A percentile compares a stretch with the other conserved stretches of the same genome.
Conservation (phyloP, 345 rosid genomes). For the Eucalyptus pauciflora region DNA sequence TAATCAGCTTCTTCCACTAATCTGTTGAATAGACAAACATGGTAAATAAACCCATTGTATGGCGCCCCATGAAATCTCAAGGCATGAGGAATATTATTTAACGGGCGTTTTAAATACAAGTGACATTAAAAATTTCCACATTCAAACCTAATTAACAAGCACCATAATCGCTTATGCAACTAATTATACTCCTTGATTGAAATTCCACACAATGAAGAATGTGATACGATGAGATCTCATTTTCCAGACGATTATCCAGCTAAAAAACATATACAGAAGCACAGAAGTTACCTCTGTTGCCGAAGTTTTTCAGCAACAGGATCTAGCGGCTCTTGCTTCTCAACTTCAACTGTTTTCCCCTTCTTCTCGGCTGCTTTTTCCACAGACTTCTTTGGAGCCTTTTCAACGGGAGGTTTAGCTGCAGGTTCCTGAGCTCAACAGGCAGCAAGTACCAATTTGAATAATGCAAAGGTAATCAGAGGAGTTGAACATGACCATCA, state of each 20-base stretch:
- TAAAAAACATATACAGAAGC: background rate
- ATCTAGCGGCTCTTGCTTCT: conserved; percentile 20
- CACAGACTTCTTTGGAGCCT: conserved; percentile 14
- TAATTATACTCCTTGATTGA: background rate
- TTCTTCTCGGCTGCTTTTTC: conserved; percentile 14
- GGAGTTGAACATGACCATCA: background rate
- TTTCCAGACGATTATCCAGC: background rate
- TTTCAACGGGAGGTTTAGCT: conserved; percentile 17
- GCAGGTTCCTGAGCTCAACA: conserved; percentile 11
- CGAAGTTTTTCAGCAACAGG: conserved; percentile 36
- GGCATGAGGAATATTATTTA: background rate
- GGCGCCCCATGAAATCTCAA: background rate
- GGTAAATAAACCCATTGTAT: background rate
- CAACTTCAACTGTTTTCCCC: conserved; percentile 14
- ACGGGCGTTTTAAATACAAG: background rate
- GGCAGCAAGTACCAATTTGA: background rate
- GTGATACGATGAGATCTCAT: background rate
- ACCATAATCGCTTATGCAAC: background rate
- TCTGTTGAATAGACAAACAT: conserved; percentile 11
- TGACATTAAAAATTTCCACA: background rate
- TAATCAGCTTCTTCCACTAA: conserved; percentile 96
- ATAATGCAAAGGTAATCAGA: background rate
- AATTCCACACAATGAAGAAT: background rate
- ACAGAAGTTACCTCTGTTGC: conserved; percentile 24
- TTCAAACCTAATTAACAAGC: background rate